Base-by-base conservation (phyloP, 345 rosid species). In the Mallotus nudiflorus region DNA sequence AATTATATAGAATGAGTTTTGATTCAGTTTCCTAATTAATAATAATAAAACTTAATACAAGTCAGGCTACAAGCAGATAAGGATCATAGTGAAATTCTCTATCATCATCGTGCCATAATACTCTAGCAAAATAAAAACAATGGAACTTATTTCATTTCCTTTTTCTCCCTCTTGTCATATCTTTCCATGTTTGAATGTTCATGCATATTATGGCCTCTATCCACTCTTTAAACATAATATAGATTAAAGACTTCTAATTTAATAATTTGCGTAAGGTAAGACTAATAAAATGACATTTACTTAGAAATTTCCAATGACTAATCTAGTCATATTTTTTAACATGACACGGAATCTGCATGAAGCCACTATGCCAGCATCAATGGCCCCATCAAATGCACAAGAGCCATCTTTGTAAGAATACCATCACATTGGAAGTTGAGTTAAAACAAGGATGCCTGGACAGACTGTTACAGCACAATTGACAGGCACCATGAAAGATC, bases 341-440 rank as follows among this genome's bases (percentile, higher is more conserved):
- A 75, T 77, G 69, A 48, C 82, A 75, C 67, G 77, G 42, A 76
- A 73, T 25, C 63, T 9, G 11, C 48, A 44, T 8, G 71, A 52
- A 70, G 52, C n/a, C n/a, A 55, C 65, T n/a, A 24, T 39, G 63
- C 40, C 56, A 18, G 4, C 50, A 52, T 35, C n/a, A n/a, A n/a
- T n/a, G 67, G 75, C 55, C 33, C 79, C 74, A 61, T 11, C 20
- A 46, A 66, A 73, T 14, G 49, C 56, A 58, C 4, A 33, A 33
- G 46, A 65, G 60, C 14, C 27, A 62, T 3, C 33, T 27, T 22
- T 16, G 28, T 31, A 25, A 16, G 12, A 66, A 70, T 73, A 60
- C 44, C 22, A 35, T 67, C 28, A 45, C n/a, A 33, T 55, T 46
- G 40, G 40, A 14, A 52, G 68, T 58, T 33, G 37, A 33, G 37